Conservation (phyloP, 192 early-diverging fungal species). For the Backusella luteola region DNA sequence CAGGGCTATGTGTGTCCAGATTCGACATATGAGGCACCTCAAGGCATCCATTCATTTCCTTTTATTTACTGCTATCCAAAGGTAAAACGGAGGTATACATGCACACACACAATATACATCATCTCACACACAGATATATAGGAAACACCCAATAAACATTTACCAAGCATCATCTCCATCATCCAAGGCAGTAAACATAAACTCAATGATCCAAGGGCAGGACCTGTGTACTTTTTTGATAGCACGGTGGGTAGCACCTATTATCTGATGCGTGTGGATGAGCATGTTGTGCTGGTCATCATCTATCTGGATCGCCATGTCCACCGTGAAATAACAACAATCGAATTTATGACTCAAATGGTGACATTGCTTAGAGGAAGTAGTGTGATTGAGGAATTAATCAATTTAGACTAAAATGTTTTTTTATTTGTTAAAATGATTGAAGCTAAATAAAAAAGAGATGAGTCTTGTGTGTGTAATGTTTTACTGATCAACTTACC, state of each 20-base stretch:
- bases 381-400: conserved; percentile 28
- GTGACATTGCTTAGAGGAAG: conserved; percentile 27
- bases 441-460: neutral
- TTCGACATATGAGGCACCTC: conserved; percentile 47
- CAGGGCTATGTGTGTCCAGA: conserved; percentile 42
- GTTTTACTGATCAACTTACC: neutral
- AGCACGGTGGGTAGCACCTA: conserved; percentile 49
- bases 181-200: conserved; percentile 43
- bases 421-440: conserved; percentile 6
- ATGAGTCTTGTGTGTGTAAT: neutral
- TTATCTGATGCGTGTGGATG: conserved; percentile 47
- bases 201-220: conserved; percentile 33
- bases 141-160: conserved; percentile 47
- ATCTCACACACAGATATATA: neutral
- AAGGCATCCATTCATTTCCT: conserved; percentile 52
- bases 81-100: conserved; percentile 18
- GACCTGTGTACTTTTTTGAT: conserved; percentile 49
- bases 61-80: conserved; percentile 53
- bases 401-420: conserved; percentile 18
- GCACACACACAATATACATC: no score
- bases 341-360: conserved; percentile 41
- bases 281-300: conserved; percentile 47
- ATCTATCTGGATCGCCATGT: conserved; percentile 49
- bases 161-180: conserved; percentile 54
- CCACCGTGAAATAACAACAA: conserved; percentile 40